A percentile compares a stretch with the other conserved stretches of the same genome.
phyloP scores from a whole-genome alignment of 371 early-diverging fungal genomes.

The Mucor irregularis region DNA sequence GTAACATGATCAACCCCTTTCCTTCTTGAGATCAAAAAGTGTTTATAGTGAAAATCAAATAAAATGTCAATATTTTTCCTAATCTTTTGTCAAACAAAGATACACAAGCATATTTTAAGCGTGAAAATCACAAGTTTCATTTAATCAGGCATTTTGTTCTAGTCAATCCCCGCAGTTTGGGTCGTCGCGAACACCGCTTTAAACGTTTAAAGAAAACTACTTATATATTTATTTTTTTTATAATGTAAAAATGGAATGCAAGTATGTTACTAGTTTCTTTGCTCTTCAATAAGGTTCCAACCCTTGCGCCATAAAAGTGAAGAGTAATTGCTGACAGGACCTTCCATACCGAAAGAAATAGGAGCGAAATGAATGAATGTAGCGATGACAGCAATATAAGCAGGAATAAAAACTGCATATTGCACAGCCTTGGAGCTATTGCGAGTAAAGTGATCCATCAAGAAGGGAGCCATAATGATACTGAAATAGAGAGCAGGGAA shows the following conservation, averaged over 20 bases:
- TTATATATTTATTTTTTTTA: not conserved
- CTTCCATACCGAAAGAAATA: conserved; percentile 86
- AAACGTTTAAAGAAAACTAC: too few species aligned
- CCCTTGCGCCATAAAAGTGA: conserved; percentile 53
- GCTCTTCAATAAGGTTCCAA: conserved; percentile 57
- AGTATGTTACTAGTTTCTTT: conserved; percentile 3
- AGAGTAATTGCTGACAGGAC: conserved; percentile 61
- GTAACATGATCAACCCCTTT: too few species aligned
- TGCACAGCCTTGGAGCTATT: conserved; percentile 22
- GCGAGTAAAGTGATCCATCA: conserved; percentile 72
- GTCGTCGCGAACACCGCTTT: too few species aligned
- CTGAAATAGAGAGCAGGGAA: conserved; percentile 98
- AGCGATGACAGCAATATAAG: conserved; percentile 45
- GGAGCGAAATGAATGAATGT: conserved; percentile 82
- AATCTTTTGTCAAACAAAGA: too few species aligned
- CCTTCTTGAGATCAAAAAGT: too few species aligned
- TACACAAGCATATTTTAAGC: too few species aligned
- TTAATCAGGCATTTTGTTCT: too few species aligned
- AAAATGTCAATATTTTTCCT: too few species aligned
- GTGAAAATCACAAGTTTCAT: too few species aligned
- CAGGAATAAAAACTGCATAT: conserved; percentile 44
- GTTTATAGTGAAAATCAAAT: too few species aligned
- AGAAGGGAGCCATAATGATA: conserved; percentile 71
- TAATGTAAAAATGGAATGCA: not conserved
- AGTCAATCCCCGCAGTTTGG: too few species aligned